Conservation (phyloP, 2,329 filamentous ascomycete species). For the Venturia carpophila region DNA sequence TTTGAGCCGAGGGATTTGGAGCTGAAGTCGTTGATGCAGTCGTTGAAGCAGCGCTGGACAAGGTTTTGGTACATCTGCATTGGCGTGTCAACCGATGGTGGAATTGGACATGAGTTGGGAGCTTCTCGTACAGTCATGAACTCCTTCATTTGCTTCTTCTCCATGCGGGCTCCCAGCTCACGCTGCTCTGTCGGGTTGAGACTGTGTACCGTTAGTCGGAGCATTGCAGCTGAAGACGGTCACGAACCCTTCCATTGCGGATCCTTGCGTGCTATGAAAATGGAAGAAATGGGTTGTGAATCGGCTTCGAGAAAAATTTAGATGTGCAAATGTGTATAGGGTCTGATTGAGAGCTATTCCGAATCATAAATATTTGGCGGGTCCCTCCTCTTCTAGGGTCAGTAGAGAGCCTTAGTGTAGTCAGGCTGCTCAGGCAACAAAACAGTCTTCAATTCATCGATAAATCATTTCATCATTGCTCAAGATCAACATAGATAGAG, state of each 20-base stretch:
- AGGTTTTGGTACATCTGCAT: constrained; percentile 62
- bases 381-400: neutral
- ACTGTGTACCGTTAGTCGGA: constrained; percentile 33
- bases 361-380: neutral
- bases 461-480: neutral
- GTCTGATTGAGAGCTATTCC: neutral
- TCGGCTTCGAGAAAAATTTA: neutral
- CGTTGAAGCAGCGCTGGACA: constrained; percentile 86
- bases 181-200: constrained; percentile 76
- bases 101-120: neutral
- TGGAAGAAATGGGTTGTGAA: neutral
- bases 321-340: neutral
- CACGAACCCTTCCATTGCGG: constrained; percentile 29
- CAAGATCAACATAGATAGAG: neutral
- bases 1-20: constrained; percentile 85
- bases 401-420: too few species aligned
- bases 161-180: constrained; percentile 89
- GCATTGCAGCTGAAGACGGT: constrained; percentile 1
- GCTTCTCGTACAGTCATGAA: constrained; percentile 77
- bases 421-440: neutral
- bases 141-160: constrained; percentile 97
- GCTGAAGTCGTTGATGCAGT: constrained; percentile 97
- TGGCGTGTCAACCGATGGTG: constrained; percentile 19
- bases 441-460: too few species aligned
- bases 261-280: neutral